A percentile compares a stretch with the other conserved stretches of the same genome.
phyloP scores from a whole-genome alignment of 202 grass and related monocot genomes.

The Setaria italica region DNA sequence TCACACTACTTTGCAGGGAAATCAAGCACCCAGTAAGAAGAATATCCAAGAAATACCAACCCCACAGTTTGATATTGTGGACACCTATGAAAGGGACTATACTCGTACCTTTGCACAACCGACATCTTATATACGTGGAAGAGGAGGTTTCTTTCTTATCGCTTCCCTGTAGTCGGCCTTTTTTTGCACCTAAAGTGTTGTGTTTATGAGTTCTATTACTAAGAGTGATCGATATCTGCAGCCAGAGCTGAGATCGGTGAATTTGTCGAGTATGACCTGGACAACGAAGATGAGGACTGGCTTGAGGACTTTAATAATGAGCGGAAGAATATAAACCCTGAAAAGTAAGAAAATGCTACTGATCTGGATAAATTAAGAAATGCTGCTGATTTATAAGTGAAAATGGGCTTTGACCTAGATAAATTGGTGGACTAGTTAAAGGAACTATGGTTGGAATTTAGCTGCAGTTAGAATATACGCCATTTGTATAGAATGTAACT shows the following conservation, averaged over 20 bases:
- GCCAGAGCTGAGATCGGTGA: slow-evolving; percentile 88
- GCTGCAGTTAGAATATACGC: slow-evolving; percentile 20
- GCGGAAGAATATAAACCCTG: slow-evolving; percentile 78
- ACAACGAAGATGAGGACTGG: slow-evolving; percentile 97
- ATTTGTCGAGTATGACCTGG: slow-evolving; percentile 96
- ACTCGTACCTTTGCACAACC: slow-evolving; percentile 92
- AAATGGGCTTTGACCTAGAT: slow-evolving; percentile 30
- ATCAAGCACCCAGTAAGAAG: slow-evolving; percentile 71
- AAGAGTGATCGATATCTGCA: slow-evolving; percentile 47
- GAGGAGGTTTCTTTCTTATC: slow-evolving; percentile 81
- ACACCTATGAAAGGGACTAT: slow-evolving; percentile 96
- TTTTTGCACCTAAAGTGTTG: slow-evolving; percentile 29
- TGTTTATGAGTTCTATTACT: slow-evolving; percentile 41
- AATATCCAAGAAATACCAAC: slow-evolving; percentile 93
- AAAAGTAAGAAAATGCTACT: slow-evolving; percentile 72
- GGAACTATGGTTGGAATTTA: slow-evolving; percentile 14
- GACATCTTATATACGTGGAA: slow-evolving; percentile 86
- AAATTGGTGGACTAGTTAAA: slow-evolving; percentile 16
- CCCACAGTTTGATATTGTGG: slow-evolving; percentile 79
- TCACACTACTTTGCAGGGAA: slow-evolving; percentile 58
- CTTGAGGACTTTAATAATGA: slow-evolving; percentile 90
- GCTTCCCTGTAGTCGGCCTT: not conserved
- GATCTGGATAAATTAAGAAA: slow-evolving; percentile 15
- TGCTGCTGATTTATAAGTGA: slow-evolving; percentile 54
- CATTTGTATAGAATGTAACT: slow-evolving; percentile 22